Base-by-base conservation (phyloP, 768 basidiomycete species). In the Tricholoma sp. region DNA sequence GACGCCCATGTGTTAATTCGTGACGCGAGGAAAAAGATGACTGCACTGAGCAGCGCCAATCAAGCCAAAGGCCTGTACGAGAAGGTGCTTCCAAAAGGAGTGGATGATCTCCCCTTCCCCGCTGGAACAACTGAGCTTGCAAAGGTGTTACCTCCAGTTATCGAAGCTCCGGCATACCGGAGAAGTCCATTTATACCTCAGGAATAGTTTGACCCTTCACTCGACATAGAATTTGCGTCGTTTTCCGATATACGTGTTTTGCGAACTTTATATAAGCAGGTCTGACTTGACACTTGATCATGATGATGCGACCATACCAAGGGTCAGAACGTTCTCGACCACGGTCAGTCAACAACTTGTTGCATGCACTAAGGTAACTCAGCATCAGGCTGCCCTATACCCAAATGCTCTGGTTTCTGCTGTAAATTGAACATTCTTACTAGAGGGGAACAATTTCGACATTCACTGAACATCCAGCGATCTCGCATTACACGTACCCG, bases 21-120 rank as follows among this genome's bases (percentile, higher is more conserved):
- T 9, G 97, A 99, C 69, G 88, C 94, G 21, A 92, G 94, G 75
- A 95, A 94, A 80, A 91, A 85, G 66, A 76, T 93, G 76, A 66
- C 73, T n/a, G 75, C 80, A 19, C 65, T 83, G 34, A 81, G 86
- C 4, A 77, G 72, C 55, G 82, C 83, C 63, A 85, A 88, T 61
- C 83, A 87, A 62, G 81, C 80, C 19, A 85, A 86, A 64, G 88
- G 88, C 14, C 69, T 86, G 61, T 84, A 86, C 63, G 85, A 91
- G 66, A 85, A 89, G 67, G 81, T 90, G 50, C 73, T 94, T 3
- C 90, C 91, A 4, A 89, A 85, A 66, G 89, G 91, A 43, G 84
- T 99, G 14, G 82, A 83, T 58, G 84, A 85, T 60, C 74, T 99
- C 56, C 96, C 96, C 9, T 94, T 96, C 79, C 96, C 96, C 2